Base-by-base conservation (phyloP, 352 stramenopile genomes). In the Paralagenidium karlingii region DNA sequence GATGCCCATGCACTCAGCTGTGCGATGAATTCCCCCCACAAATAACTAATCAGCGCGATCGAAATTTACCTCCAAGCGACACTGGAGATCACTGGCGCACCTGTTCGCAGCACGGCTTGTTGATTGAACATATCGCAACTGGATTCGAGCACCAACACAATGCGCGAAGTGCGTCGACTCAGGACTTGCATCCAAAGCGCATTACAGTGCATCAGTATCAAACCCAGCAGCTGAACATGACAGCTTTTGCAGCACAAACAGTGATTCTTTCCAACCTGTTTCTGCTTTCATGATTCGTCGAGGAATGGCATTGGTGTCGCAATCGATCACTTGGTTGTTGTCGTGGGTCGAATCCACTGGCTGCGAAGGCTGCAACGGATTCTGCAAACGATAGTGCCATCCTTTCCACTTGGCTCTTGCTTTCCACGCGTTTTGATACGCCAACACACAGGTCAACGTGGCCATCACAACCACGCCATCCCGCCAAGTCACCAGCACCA, bases 1-100 rank as follows among this genome's bases (percentile, higher is more conserved):
- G 18, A 95, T 73, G 24, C 82, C 82, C 42, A 95, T 48, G 33
- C 70, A 76, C 37, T 60, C 51, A 41, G 51, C 57, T 30, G 22
- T 7, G 16, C 19, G 16, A 20, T 22, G 7, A 3, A 16, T 3
- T 3, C 22, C 16, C 28, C 7, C 19, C 22, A 22, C 3, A 36
- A 8, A 7, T 16, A 7, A 7, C 8, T 36, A 7, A 20, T 36
- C 3, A 20, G 16, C 22, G 7, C 22, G 7, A 22, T 33, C 3
- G 7, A 36, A 20, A 33, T 8, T 8, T n/a, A n/a, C n/a, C 31
- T 15, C 10, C 31, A 13, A 7, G 13, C 31, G 6, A 7, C 10
- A 37, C 18, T 13, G 13, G 18, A 7, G 22, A 43, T 32, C 15
- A 28, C 19, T n/a, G 6, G 9, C 21, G 12, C 40, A 47, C 41